phyloP scores from a whole-genome alignment of 495 filamentous ascomycete genomes.

The Geopyxis carbonaria region DNA sequence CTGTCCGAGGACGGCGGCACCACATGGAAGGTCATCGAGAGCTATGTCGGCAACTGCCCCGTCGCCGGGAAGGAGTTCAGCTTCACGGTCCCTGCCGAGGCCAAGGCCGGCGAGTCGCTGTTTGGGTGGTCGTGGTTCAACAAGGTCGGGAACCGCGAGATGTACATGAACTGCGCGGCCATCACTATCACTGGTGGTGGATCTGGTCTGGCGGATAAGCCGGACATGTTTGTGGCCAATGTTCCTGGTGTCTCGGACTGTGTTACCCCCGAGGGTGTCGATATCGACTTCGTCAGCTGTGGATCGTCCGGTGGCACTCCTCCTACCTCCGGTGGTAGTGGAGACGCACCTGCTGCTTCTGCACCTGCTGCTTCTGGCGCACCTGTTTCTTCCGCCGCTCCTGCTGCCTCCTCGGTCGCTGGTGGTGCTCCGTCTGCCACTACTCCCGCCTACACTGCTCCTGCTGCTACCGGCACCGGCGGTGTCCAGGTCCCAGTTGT shows the following conservation, averaged over 20 bases:
- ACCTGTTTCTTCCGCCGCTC: too few species aligned
- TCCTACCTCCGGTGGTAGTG: too few species aligned
- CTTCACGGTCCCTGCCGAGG: slow-evolving; percentile 46
- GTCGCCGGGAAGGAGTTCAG: slow-evolving; percentile 30
- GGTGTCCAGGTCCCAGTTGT: neutral
- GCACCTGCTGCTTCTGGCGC: too few species aligned
- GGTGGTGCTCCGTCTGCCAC: neutral
- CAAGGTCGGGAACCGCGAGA: slow-evolving; percentile 38
- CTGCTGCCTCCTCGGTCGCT: too few species aligned
- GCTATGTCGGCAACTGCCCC: slow-evolving; percentile 47
- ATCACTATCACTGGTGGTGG: slow-evolving; percentile 36
- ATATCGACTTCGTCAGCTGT: slow-evolving; percentile 14
- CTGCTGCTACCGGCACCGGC: neutral
- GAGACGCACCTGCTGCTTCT: too few species aligned
- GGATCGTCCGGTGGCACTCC: too few species aligned
- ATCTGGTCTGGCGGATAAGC: slow-evolving; percentile 9
- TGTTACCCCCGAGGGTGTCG: slow-evolving; percentile 2
- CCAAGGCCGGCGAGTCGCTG: slow-evolving; percentile 12
- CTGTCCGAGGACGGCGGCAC: slow-evolving; percentile 46
- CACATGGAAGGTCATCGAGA: slow-evolving; percentile 48
- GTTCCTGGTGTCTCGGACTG: neutral
- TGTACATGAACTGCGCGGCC: slow-evolving; percentile 47
- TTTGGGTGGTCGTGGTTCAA: slow-evolving; percentile 36
- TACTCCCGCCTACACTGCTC: neutral
- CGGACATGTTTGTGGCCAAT: slow-evolving; percentile 20